A percentile compares a stretch with the other conserved stretches of the same genome.
Conservation (phyloP, 2,329 filamentous ascomycete species). For the Neofusicoccum kwambonambiense region DNA sequence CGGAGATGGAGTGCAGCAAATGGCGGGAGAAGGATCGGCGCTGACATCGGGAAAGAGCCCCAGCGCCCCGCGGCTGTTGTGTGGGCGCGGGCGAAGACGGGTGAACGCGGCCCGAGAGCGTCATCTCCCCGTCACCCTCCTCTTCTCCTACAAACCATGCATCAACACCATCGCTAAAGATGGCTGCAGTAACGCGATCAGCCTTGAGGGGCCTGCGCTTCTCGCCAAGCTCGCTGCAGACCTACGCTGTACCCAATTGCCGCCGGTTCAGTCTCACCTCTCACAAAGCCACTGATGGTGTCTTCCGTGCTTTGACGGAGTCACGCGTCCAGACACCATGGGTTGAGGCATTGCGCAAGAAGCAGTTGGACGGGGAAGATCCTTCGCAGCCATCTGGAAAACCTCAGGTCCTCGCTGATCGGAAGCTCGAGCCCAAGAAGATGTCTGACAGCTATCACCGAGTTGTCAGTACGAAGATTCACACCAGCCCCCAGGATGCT, state of each 20-base stretch:
- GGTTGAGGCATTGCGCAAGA: slow-evolving; percentile 62
- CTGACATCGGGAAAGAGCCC: slow-evolving; percentile 1
- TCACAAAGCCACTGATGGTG: slow-evolving; percentile 51
- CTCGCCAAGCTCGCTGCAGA: not conserved
- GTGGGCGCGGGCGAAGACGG: slow-evolving; percentile 2
- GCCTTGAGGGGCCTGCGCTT: not conserved
- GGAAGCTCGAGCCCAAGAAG: slow-evolving; percentile 62
- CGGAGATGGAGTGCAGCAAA: not conserved
- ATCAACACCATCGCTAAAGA: slow-evolving; percentile 1
- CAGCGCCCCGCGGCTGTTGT: not conserved
- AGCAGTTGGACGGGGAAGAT: slow-evolving; percentile 41
- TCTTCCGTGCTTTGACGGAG: slow-evolving; percentile 59
- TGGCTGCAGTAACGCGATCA: slow-evolving; percentile 7
- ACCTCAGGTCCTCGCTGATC: slow-evolving; percentile 43
- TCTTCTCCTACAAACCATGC: not conserved
- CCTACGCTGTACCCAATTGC: not conserved
- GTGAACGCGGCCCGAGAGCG: not conserved
- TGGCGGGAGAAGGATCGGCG: not conserved
- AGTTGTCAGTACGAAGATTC: slow-evolving; percentile 50
- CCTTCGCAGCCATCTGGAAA: slow-evolving; percentile 31
- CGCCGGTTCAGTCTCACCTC: slow-evolving; percentile 14
- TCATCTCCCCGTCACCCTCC: not conserved
- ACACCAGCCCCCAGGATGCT: slow-evolving; percentile 4
- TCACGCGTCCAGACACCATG: slow-evolving; percentile 65
- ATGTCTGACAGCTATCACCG: slow-evolving; percentile 72